Base-by-base conservation (phyloP, 2,329 filamentous ascomycete species). In the Aspergillus eucalypticola region DNA sequence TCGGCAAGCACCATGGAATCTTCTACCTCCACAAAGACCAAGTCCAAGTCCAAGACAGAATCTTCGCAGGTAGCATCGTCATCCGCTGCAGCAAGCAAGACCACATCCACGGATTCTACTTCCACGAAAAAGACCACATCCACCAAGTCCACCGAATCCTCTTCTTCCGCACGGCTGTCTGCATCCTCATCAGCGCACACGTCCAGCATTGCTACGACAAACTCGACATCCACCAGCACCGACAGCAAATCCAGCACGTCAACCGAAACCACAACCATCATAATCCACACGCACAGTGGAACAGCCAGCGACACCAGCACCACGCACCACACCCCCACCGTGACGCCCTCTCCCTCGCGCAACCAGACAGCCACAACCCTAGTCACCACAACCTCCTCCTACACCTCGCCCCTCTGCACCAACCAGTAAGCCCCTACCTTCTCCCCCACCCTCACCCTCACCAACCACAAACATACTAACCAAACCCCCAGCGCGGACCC, bases 341-440 rank as follows among this genome's bases (percentile, higher is more conserved):
- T 39, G n/a, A 53, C 50, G 1, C 17, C 50, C 50, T 53, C 50
- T 1, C 50, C 50, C 1, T 53, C 50, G 2, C 50, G 50, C 19
- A 53, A 53, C 32, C 50, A 53, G 29, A 53, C 29, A 15, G 50
- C 50, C 17, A 53, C 50, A 10, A 53, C 50, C 17, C 17, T 53
- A 7, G 21, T 53, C 19, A 53, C 50, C 27, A 35, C 32, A 35
- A 35, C 32, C 11, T 35, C 32, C 0, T 39, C 50, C 15, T 53
- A 53, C 50, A 53, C 50, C 11, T 8, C 29, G 15, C 50, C 50
- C 15, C 35, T 23, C 2, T 53, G 50, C 32, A 21, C 19, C 19
- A 53, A 53, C 50, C 38, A 35, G 50, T 53, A 53, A 51, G n/a
- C 7, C 49, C 32, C 8, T 3, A 10, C n/a, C 17, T 3, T 7